Evolutionary conservation across 2,329 filamentous ascomycete species (phyloP).

Genomic region (Aureobasidium namibiae): DNA sequence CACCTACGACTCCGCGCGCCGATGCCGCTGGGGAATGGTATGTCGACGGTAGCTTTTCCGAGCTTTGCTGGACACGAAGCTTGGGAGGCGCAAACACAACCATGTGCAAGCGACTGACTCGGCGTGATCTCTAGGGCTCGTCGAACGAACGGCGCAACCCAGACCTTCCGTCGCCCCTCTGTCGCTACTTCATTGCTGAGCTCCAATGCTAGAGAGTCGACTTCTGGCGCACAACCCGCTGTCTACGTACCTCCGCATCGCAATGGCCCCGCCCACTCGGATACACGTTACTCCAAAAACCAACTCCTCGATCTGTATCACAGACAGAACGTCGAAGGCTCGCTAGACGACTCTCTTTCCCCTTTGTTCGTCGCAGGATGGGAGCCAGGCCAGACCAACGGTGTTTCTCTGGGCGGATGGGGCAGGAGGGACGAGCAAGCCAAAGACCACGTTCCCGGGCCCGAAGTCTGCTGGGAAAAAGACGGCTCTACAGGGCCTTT

Average conservation of each 20-base stretch:
- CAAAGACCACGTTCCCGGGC: conserved; percentile 65
- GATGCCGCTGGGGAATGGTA: conserved; percentile 39
- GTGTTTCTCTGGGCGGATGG: conserved; percentile 54
- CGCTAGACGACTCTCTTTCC: conserved; percentile 56
- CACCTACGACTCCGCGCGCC: conserved; percentile 30
- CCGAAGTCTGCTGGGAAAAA: conserved; percentile 87
- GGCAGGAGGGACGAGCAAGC: conserved; percentile 61
- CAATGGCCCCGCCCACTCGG: conserved; percentile 44
- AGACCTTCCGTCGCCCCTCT: conserved; percentile 59
- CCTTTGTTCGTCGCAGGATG: conserved; percentile 67
- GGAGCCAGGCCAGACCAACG: conserved; percentile 67
- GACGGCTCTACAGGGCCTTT: conserved; percentile 63
- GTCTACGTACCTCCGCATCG: conserved; percentile 57
- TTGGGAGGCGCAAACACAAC: conserved; percentile 11
- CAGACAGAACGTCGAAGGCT: conserved; percentile 48
- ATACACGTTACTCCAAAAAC: conserved; percentile 66
- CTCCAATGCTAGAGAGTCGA: conserved; percentile 27
- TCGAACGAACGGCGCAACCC: conserved; percentile 57
- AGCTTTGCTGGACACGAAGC: conserved; percentile 1
- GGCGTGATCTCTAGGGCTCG: conserved; percentile 42
- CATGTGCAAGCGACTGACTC: conserved; percentile 1
- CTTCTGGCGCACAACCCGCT: conserved; percentile 23
- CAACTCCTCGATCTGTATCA: conserved; percentile 69
- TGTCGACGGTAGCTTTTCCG: conserved; percentile 20
- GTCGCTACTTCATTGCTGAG: conserved; percentile 46